These are phyloP conservation scores for Cryptococcus floricola DNA, from an alignment of 1,284 basidiomycete species.

Conservation along the genomic window DNA sequence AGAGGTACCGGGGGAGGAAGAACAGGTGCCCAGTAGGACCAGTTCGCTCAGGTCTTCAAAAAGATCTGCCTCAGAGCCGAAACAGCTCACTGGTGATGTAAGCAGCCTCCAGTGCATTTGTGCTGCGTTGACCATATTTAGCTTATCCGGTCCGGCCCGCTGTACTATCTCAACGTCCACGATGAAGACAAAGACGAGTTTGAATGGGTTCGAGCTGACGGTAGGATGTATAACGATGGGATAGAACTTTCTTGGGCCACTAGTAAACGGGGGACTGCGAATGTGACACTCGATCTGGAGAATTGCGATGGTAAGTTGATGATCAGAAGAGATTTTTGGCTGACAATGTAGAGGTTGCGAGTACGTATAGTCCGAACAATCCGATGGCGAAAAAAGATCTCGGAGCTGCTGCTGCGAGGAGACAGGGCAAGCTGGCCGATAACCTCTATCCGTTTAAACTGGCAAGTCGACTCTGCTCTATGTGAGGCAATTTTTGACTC, in stretches of 20 bases:
- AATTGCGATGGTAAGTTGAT: slow-evolving; percentile 58
- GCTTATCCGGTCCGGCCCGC: slow-evolving; percentile 73
- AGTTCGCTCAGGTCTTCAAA: slow-evolving; percentile 33
- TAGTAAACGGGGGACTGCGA: slow-evolving; percentile 67
- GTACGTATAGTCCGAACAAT: slow-evolving; percentile 70
- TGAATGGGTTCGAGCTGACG: slow-evolving; percentile 78
- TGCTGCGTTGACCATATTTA: slow-evolving; percentile 40
- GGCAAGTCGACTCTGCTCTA: slow-evolving; percentile 14
- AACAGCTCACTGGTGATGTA: slow-evolving; percentile 52
- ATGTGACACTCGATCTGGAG: slow-evolving; percentile 74
- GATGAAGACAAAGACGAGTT: slow-evolving; percentile 61
- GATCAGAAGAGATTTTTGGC: not conserved
- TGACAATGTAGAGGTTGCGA: slow-evolving; percentile 59
- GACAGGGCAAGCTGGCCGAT: slow-evolving; percentile 61
- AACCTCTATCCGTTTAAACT: slow-evolving; percentile 80
- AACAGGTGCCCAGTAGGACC: slow-evolving; percentile 28
- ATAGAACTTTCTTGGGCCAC: slow-evolving; percentile 72
- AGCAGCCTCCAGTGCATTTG: slow-evolving; percentile 28
- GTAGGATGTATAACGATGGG: slow-evolving; percentile 71
- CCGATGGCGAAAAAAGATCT: slow-evolving; percentile 74
- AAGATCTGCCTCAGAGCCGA: slow-evolving; percentile 48
- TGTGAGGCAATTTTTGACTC: not conserved
- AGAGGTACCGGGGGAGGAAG: slow-evolving; percentile 4
- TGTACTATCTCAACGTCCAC: slow-evolving; percentile 89
- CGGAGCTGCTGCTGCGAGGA: slow-evolving; percentile 69